Percentiles rank a stretch among this genome's conserved stretches.
phyloP scores from a whole-genome alignment of 2,329 filamentous ascomycete species.

The Hortaea werneckii region DNA sequence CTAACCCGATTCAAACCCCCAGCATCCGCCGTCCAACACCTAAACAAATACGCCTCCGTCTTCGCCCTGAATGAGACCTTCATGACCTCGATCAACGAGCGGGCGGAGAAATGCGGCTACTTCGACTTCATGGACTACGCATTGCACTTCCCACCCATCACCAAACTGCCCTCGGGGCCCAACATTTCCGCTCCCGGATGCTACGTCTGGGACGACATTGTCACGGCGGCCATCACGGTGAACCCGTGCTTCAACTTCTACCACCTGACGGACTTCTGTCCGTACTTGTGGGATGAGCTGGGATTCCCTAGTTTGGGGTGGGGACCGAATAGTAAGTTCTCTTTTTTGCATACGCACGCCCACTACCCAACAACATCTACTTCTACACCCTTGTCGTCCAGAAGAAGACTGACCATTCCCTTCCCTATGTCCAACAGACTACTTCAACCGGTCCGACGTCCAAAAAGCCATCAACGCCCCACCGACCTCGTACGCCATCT shows the following conservation, averaged over 20 bases:
- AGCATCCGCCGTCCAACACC: constrained; percentile 5
- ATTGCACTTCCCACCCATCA: constrained; percentile 26
- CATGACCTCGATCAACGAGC: constrained; percentile 25
- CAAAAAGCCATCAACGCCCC: constrained; percentile 26
- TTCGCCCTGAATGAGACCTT: constrained; percentile 36
- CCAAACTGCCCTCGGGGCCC: constrained; percentile 8
- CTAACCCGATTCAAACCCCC: too few species aligned
- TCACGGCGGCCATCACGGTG: constrained; percentile 20
- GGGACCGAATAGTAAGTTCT: constrained; percentile 6
- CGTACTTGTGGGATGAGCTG: constrained; percentile 15
- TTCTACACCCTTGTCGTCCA: too few species aligned
- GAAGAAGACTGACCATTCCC: too few species aligned
- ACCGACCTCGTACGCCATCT: constrained; percentile 17
- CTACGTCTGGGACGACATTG: constrained; percentile 23
- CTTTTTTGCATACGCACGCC: too few species aligned
- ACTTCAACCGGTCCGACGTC: constrained; percentile 27
- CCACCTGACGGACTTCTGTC: constrained; percentile 21
- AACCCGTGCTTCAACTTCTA: constrained; percentile 28
- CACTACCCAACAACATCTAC: too few species aligned
- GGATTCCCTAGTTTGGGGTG: constrained; percentile 12
- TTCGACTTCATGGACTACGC: constrained; percentile 41
- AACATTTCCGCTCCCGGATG: constrained; percentile 11
- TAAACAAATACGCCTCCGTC: constrained; percentile 22
- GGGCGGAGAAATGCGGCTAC: constrained; percentile 28
- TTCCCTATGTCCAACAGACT: too few species aligned